Percentiles rank a stretch among this genome's conserved stretches.
Evolutionary conservation across 1,284 basidiomycete species (phyloP).

Genomic region (Trichosporon faecale): DNA sequence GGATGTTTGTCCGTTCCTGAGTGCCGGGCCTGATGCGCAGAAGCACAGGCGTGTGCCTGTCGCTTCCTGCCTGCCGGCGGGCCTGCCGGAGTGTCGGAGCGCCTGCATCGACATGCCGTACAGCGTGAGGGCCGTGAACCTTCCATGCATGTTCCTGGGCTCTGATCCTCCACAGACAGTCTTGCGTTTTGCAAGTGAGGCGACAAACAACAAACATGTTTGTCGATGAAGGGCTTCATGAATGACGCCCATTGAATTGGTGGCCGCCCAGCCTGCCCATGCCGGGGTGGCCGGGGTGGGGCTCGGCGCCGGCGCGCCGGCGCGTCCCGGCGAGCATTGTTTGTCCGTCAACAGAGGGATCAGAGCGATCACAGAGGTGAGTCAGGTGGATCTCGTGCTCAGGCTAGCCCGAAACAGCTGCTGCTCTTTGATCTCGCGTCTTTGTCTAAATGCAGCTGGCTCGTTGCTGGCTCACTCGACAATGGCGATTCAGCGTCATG

Average conservation of each 20-base stretch:
- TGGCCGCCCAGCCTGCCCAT: not conserved
- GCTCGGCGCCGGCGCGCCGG: not conserved
- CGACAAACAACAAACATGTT: conserved; percentile 1
- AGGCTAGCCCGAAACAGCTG: not conserved
- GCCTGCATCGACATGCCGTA: not conserved
- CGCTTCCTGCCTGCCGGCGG: not conserved
- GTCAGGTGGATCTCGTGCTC: not conserved
- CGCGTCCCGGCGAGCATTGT: not conserved
- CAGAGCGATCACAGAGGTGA: too few relatives aligned
- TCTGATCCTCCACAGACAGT: too few relatives aligned
- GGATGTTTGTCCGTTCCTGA: not conserved
- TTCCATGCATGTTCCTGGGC: not conserved
- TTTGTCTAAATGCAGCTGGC: not conserved
- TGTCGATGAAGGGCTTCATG: not conserved
- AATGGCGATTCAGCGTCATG: not conserved
- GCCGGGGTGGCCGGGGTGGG: not conserved
- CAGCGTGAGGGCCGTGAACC: not conserved
- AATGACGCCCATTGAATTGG: not conserved
- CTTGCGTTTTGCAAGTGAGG: too few relatives aligned
- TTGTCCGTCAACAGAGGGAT: too few relatives aligned
- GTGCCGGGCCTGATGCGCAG: not conserved
- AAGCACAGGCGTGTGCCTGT: not conserved
- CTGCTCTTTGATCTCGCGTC: not conserved
- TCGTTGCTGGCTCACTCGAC: not conserved
- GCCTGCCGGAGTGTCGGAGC: not conserved